A percentile compares a stretch with the other conserved stretches of the same genome.
Conservation (phyloP, 306 rosid species). For the Oxytropis ochrocephala region DNA sequence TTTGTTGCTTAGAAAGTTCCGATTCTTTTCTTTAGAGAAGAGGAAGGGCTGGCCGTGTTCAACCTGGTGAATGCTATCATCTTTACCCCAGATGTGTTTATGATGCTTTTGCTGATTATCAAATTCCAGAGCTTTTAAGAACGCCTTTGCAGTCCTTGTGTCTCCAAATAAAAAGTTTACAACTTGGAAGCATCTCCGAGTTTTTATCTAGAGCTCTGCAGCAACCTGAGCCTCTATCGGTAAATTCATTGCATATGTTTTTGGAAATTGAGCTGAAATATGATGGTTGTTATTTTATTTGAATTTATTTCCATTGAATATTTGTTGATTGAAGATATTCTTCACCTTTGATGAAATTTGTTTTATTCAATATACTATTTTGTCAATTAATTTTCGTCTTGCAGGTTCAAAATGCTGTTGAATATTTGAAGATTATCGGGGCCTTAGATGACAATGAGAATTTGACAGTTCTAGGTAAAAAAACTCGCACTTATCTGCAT, state of each 20-base stretch:
- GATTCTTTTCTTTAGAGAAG: slow-evolving; percentile 54
- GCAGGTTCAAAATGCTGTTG: slow-evolving; percentile 96
- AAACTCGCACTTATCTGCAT: neutral
- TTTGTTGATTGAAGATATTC: slow-evolving; percentile 2
- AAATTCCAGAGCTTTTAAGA: slow-evolving; percentile 90
- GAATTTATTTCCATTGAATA: neutral
- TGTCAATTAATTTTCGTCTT: slow-evolving; percentile 10
- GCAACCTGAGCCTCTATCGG: slow-evolving; percentile 87
- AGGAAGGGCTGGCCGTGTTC: slow-evolving; percentile 99
- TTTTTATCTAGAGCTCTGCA: slow-evolving; percentile 91
- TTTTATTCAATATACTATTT: slow-evolving; percentile 17
- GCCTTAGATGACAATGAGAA: slow-evolving; percentile 88
- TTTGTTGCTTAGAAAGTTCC: neutral
- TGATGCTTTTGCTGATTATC: slow-evolving; percentile 84
- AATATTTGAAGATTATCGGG: slow-evolving; percentile 76
- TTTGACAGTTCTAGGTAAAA: slow-evolving; percentile 78
- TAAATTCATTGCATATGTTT: slow-evolving; percentile 31
- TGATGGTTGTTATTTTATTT: slow-evolving; percentile 12
- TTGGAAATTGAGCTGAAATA: slow-evolving; percentile 14
- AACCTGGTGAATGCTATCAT: slow-evolving; percentile 89
- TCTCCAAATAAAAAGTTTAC: slow-evolving; percentile 91
- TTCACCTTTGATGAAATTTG: neutral
- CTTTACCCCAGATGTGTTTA: slow-evolving; percentile 89
- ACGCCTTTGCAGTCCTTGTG: slow-evolving; percentile 95
- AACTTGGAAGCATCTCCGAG: slow-evolving; percentile 90